These are phyloP conservation scores for Talaromyces borbonicus DNA, from an alignment of 495 filamentous ascomycete species.

Conservation along the genomic window DNA sequence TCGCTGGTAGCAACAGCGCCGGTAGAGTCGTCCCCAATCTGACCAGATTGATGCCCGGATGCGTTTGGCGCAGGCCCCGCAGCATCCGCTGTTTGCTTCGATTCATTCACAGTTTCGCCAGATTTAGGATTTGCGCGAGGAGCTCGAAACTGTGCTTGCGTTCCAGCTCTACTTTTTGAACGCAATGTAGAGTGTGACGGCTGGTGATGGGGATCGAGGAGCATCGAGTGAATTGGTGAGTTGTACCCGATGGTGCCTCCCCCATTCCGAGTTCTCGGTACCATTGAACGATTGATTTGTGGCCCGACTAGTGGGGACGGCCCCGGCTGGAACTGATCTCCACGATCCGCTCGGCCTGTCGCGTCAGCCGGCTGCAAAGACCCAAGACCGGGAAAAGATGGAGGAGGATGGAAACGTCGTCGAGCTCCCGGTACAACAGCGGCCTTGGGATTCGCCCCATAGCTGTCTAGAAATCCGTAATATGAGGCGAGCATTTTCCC, in stretches of 20 bases:
- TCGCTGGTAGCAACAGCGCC: slow-evolving; percentile 38
- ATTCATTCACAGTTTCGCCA: slow-evolving; percentile 32
- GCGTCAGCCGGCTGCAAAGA: slow-evolving; percentile 49
- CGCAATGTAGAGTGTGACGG: slow-evolving; percentile 49
- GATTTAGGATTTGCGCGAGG: slow-evolving; percentile 26
- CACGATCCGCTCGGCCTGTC: slow-evolving; percentile 33
- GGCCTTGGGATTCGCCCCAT: slow-evolving; percentile 55
- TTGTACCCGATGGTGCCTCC: slow-evolving; percentile 18
- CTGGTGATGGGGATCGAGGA: slow-evolving; percentile 82
- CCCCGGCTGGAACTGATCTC: slow-evolving; percentile 33
- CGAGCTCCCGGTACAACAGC: slow-evolving; percentile 33
- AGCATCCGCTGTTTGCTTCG: slow-evolving; percentile 26
- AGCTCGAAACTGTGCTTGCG: slow-evolving; percentile 43
- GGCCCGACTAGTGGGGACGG: slow-evolving; percentile 14
- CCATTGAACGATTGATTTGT: slow-evolving; percentile 22
- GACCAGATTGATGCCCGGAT: slow-evolving; percentile 16
- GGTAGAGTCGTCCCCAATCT: slow-evolving; percentile 26
- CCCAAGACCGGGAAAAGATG: slow-evolving; percentile 60
- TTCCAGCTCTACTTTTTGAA: slow-evolving; percentile 28
- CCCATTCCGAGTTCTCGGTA: slow-evolving; percentile 22
- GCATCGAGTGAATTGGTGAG: slow-evolving; percentile 51
- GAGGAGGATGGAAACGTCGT: slow-evolving; percentile 64
- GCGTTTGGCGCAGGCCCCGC: slow-evolving; percentile 15
- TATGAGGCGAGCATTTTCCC: slow-evolving; percentile 96
- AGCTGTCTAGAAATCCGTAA: slow-evolving; percentile 86